Conservation (phyloP, 805 yeast genomes). For the Blastobotrys chiropterorum region DNA sequence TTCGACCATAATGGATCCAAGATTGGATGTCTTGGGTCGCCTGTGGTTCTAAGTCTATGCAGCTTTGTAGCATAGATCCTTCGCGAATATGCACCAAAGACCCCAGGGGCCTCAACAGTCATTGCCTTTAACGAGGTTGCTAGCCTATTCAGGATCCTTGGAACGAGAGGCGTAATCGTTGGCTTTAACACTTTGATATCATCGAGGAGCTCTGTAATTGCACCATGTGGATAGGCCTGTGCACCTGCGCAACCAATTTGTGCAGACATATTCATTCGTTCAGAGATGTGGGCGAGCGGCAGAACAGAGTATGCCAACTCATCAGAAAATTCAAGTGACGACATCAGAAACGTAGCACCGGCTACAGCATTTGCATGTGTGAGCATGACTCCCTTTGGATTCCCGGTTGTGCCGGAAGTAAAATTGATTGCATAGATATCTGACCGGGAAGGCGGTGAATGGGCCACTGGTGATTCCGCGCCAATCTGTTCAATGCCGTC, state of each 20-base stretch:
- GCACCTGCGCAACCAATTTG: conserved; percentile 43
- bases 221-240: conserved; percentile 50
- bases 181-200: conserved; percentile 55
- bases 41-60: conserved; percentile 30
- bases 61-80: conserved; percentile 39
- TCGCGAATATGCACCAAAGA: conserved; percentile 37
- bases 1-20: conserved; percentile 36
- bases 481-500: conserved; percentile 39
- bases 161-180: conserved; percentile 49
- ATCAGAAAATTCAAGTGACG: conserved; percentile 23
- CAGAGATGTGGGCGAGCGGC: conserved; percentile 56
- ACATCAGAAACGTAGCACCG: conserved; percentile 35
- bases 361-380: conserved; percentile 49
- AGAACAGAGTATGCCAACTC: conserved; percentile 34
- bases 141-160: conserved; percentile 55
- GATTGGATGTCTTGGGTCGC: conserved; percentile 33
- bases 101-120: conserved; percentile 39
- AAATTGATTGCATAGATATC: conserved; percentile 57
- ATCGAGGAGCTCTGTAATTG: conserved; percentile 47
- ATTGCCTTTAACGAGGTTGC: conserved; percentile 54
- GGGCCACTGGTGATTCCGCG: conserved; percentile 40
- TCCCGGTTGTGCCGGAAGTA: conserved; percentile 72
- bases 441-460: conserved; percentile 45
- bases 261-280: conserved; percentile 42
- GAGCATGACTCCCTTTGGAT: conserved; percentile 64